Base-by-base conservation (phyloP, 169 alveolate species). In the Cryptosporidium parvum region DNA sequence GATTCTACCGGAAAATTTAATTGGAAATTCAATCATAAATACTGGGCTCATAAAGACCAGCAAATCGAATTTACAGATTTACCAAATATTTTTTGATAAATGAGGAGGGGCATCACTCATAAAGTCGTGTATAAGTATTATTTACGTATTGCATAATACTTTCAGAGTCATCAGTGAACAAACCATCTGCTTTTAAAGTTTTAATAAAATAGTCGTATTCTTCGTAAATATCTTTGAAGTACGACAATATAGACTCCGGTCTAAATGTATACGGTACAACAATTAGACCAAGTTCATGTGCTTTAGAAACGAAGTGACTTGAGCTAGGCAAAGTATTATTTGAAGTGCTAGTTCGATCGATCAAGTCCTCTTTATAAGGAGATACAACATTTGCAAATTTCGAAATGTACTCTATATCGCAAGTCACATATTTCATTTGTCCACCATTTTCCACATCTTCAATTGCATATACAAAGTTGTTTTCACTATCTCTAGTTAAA, bases 241-340 rank as follows among this genome's bases (percentile, higher is more conserved):
- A 44, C 5, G 61, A 14, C 23, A 80, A 23, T 21, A 80, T n/a
- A 3, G 89, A 80, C 8, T 80, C 89, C 3, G 89, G 89, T 31
- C 89, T 61, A 62, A 80, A 80, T 62, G 89, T 80, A 62, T 80
- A 80, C 5, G 89, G 89, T 16, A 80, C 75, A 59, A 80, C 89
- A 62, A 42, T 21, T 18, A 80, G 33, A 23, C 80, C 72, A 42
- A 61, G 48, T 44, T 80, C 62, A 31, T 80, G 89, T 3, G 89
- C 61, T 42, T 16, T 65, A 1, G 73, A 23, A 14, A 80, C 42
- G 18, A 80, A 80, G 45, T 61, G 48, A 56, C 86, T 73, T 73
- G 53, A 35, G 33, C 29, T 59, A 23, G 86, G 53, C 5, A 73
- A 42, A 65, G 26, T 7, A 37, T 53, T 33, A 26, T 39, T 21